These are phyloP conservation scores for Cinnamomum micranthum DNA, from an alignment of 164 flowering plant species.

Conservation along the genomic window DNA sequence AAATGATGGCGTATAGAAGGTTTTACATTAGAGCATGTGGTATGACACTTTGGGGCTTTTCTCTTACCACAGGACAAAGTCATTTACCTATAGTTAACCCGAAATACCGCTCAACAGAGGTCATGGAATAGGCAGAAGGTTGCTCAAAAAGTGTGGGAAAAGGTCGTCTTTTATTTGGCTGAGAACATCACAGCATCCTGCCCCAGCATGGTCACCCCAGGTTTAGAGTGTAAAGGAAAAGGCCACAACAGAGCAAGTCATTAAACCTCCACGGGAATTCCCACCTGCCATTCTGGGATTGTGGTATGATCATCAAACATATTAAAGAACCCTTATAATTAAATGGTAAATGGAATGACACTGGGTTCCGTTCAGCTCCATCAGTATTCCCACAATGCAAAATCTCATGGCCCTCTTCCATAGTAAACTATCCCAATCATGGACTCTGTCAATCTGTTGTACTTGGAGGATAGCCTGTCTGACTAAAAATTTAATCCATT, in stretches of 20 bases:
- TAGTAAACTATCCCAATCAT: too few relatives aligned
- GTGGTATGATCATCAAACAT: constrained; percentile 8
- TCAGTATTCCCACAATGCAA: too few relatives aligned
- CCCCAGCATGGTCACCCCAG: constrained; percentile 24
- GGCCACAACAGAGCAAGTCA: constrained; percentile 13
- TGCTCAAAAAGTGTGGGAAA: too few relatives aligned
- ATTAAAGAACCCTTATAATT: background rate
- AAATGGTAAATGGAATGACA: background rate
- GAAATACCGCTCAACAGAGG: constrained; percentile 18
- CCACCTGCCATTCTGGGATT: constrained; percentile 19
- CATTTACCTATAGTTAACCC: constrained; percentile 18
- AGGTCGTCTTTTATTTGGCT: constrained; percentile 16
- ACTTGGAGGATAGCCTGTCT: too few relatives aligned
- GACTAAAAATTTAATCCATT: too few relatives aligned
- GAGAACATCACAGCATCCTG: constrained; percentile 22
- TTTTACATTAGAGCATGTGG: background rate
- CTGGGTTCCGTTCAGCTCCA: too few relatives aligned
- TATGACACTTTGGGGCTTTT: background rate
- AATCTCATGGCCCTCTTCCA: too few relatives aligned
- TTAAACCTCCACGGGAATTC: constrained; percentile 13
- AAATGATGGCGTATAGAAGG: background rate
- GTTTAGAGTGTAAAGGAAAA: constrained; percentile 20
- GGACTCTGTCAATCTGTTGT: too few relatives aligned
- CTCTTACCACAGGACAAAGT: constrained; percentile 13
- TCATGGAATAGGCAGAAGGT: constrained; percentile 15